Base-by-base conservation (phyloP, 2,329 filamentous ascomycete genomes). In the Pseudogymnoascus sp. region DNA sequence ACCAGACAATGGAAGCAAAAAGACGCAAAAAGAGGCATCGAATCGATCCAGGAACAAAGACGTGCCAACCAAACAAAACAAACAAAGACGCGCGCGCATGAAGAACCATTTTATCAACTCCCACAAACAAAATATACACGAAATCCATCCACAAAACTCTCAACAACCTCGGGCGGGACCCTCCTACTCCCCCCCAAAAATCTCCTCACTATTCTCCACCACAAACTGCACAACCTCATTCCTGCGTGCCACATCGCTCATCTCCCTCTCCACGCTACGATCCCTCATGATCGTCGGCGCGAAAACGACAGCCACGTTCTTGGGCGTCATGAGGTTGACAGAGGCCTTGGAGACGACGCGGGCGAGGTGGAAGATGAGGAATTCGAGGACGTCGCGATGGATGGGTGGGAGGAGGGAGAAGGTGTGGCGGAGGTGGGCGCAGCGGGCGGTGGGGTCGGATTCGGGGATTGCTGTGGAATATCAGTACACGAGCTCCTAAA, bases 251-350 rank as follows among this genome's bases (percentile, higher is more conserved):
- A 96, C 96, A 74, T 99, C 95, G 31, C 88, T 93, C 87, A 99
- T 96, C 75, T 99, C 95, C 65, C 92, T 87, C 75, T 96, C 91
- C 65, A 97, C 84, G n/a, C n/a, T n/a, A n/a, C 87, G 83, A 63
- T 96, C 92, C 69, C 93, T 86, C 91, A 99, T 96, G 69, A 99
- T 96, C 0, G 95, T 99, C 6, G 95, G 95, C 7, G 95, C 95
- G 74, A 99, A 99, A 38, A 99, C 95, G 43, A 99, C 95, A 3
- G 95, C 92, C 65, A 97, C 79, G 73, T 99, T 99, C 77, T 96
- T 90, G 63, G 93, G 90, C 23, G 91, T 96, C 95, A 99, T 99
- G 75, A 97, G 76, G 72, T 97, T 97, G 74, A 96, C 89, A 40
- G 83, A 84, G 73, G 96, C 89, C 67, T 90, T 86, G 69, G 87